These are phyloP conservation scores for Flaveria robusta DNA, from an alignment of 129 eudicot genomes.

Conservation along the genomic window DNA sequence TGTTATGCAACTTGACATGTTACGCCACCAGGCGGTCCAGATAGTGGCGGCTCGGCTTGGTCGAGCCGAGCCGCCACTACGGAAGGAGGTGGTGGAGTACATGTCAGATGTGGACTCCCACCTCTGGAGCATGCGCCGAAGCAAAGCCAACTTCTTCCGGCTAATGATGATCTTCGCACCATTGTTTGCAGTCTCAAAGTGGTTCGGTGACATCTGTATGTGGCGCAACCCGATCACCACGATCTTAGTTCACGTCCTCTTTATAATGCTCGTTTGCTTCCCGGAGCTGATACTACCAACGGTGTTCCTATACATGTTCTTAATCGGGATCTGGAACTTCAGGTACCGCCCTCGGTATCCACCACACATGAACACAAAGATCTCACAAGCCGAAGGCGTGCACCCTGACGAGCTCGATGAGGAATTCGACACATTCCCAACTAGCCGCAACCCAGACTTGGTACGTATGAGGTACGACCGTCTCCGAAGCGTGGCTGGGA, in stretches of 20 bases:
- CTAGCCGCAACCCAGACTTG: constrained; percentile 78
- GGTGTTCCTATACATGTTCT: constrained; percentile 85
- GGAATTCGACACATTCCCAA: constrained; percentile 87
- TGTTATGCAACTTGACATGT: constrained; percentile 92
- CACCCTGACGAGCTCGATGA: constrained; percentile 97
- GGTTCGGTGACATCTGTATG: constrained; percentile 84
- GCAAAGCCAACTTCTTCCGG: constrained; percentile 92
- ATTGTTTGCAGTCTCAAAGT: constrained; percentile 68
- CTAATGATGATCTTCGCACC: constrained; percentile 83
- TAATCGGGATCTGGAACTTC: constrained; percentile 92
- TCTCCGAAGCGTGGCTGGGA: constrained; percentile 85
- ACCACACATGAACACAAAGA: constrained; percentile 96
- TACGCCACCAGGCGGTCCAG: constrained; percentile 85
- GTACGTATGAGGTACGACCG: constrained; percentile 90
- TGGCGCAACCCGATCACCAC: constrained; percentile 95
- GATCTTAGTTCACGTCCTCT: constrained; percentile 78
- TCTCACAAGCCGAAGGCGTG: constrained; percentile 89
- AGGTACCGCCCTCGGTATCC: constrained; percentile 89
- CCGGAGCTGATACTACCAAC: constrained; percentile 89
- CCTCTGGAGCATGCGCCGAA: constrained; percentile 90
- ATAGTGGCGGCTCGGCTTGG: constrained; percentile 86
- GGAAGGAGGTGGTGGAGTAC: constrained; percentile 91
- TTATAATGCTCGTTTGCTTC: constrained; percentile 80
- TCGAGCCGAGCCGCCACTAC: constrained; percentile 87
- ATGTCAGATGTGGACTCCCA: constrained; percentile 98